Base-by-base conservation (phyloP, 1,139 yeast species). In the Blastobotrys elegans region DNA sequence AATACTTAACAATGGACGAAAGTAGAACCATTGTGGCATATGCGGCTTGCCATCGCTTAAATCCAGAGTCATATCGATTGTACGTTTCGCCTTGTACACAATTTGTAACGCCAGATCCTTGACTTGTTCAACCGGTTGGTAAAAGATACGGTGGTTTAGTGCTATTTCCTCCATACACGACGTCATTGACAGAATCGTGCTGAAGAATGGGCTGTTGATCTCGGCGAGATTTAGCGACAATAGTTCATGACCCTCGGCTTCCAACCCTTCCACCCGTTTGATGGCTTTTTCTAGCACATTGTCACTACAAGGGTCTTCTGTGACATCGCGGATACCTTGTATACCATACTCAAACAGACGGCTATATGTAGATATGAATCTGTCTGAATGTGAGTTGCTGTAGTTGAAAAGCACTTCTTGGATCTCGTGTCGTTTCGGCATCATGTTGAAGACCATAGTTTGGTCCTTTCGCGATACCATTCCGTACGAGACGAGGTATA, bases 11-110 rank as follows among this genome's bases (percentile, higher is more conserved):
- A 43, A 18, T 4, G 46, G 46, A 3, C 46, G 30, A n/a, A 43
- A 36, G 22, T 30, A 43, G 2, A 27, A 14, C 46, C 46, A 43
- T 24, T 43, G 46, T 3, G 46, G 46, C 29, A 36, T 21, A n/a
- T 36, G 37, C 13, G 46, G 46, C 17, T 43, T 35, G 27, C 16
- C 29, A 14, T 18, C 3, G 13, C 30, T 30, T 3, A 43, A 16
- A 16, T 35, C 36, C n/a, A 43, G 16, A 18, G 17, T 18, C 11
- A 13, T 7, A n/a, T 35, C 35, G 18, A 43, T 43, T 37, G 36
- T 11, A 2, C 24, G 14, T 26, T 43, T 21, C 2, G 46, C 41
- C 3, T 36, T 6, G 7, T 35, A 22, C 14, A 31, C 35, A 14
- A 43, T 35, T 13, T 43, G 17, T 10, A 36, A n/a, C 7, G 31